Base-by-base conservation (phyloP, 768 basidiomycete genomes). In the Peribolospora baueri region DNA sequence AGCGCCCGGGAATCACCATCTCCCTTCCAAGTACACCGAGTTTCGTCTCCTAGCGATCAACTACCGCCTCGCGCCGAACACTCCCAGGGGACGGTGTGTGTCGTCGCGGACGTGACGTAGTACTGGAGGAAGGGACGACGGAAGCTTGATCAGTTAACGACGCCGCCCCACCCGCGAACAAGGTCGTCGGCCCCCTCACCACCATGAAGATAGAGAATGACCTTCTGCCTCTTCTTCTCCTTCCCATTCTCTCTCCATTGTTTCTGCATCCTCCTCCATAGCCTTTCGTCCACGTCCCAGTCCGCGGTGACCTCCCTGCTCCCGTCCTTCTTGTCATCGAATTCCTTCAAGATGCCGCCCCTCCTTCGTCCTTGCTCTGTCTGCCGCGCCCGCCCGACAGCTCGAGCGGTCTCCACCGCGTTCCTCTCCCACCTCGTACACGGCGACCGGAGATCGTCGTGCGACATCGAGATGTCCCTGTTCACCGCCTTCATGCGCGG, bases 21-120 rank as follows among this genome's bases (percentile, higher is more conserved):
- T 93, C 86, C 57, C 97, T 71, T 6, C 88, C 74, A 90, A 97
- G 93, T n/a, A 95, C 80, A 48, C 93, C 79, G 10, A 85, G 79
- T 64, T 88, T 82, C 9, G 83, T 78, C 62, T 79, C 79, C 65
- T 90, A n/a, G n/a, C n/a, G n/a, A n/a, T n/a, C n/a, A n/a, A n/a
- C n/a, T n/a, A n/a, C n/a, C n/a, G n/a, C n/a, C n/a, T 86, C 11
- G 86, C 82, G 56, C 95, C 70, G 5, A 84, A 84, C 61, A 95
- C 87, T 7, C 88, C 88, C 56, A 98, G 76, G 54, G 83, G 69
- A 46, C 91, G 76, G 66, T 93, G 87, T 93, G 87, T 0, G 84
- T 84, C 37, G 88, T 82, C 8, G 90, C 82, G 61, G 82, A 86
- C 55, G 83, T 88, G 50, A 82, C 71, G 66, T 87, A 95, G 66